phyloP scores from a whole-genome alignment of 768 basidiomycete genomes.

The Mycena vulgaris region DNA sequence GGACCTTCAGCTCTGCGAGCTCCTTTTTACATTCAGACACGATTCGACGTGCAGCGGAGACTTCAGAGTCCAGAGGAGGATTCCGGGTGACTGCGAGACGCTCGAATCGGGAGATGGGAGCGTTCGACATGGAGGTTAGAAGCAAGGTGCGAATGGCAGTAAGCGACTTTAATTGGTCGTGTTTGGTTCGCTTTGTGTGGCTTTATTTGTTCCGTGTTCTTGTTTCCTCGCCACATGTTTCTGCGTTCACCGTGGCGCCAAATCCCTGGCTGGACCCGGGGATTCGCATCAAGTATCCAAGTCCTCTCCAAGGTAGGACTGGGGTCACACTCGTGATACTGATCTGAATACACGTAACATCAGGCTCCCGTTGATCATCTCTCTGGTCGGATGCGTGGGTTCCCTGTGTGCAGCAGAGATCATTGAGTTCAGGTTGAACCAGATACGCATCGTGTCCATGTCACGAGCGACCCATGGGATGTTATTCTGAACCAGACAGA shows the following conservation, averaged over 20 bases:
- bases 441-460: conserved; percentile 17
- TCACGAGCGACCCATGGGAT: conserved; percentile 17
- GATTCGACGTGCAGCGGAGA: neutral
- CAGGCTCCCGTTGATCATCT: neutral
- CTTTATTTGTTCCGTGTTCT: too few relatives aligned
- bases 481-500: conserved; percentile 13
- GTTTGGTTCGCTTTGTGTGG: too few relatives aligned
- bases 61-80: neutral
- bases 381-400: neutral
- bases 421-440: neutral
- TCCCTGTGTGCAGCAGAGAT: neutral
- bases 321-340: too few relatives aligned
- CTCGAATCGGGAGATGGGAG: neutral
- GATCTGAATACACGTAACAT: too few relatives aligned
- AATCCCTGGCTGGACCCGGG: too few relatives aligned
- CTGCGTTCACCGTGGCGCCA: too few relatives aligned
- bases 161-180: too few relatives aligned
- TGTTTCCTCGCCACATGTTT: too few relatives aligned
- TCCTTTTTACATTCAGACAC: neutral
- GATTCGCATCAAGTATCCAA: too few relatives aligned
- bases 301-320: too few relatives aligned
- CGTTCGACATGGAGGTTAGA: neutral
- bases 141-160: too few relatives aligned
- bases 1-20: neutral
- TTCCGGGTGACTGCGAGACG: too few relatives aligned